phyloP scores from a whole-genome alignment of 1,284 basidiomycete genomes.

The Moesziomyces globuligerus region DNA sequence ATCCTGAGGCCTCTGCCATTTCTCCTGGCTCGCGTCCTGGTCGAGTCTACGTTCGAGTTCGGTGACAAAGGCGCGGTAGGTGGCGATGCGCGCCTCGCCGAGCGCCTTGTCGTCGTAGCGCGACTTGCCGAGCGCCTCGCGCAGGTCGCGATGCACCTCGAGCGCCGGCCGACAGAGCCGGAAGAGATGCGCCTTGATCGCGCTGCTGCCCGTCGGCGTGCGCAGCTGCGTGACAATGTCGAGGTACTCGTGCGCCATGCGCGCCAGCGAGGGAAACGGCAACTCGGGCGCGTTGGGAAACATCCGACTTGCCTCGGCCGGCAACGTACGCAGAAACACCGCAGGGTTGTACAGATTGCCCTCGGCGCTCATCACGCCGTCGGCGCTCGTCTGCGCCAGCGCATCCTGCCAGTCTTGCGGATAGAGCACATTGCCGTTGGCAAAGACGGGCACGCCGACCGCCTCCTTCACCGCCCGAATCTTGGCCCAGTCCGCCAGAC shows the following conservation, averaged over 20 bases:
- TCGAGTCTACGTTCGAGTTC: conserved; percentile 78
- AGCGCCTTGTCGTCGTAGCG: conserved; percentile 43
- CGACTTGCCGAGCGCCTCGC: conserved; percentile 75
- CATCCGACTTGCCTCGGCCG: conserved; percentile 15
- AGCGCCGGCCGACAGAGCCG: conserved; percentile 86
- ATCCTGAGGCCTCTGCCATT: conserved; percentile 17
- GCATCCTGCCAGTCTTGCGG: conserved; percentile 82
- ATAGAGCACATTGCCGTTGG: conserved; percentile 95
- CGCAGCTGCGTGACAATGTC: conserved; percentile 78
- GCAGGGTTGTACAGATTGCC: conserved; percentile 94
- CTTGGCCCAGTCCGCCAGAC: conserved; percentile 83
- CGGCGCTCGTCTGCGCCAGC: conserved; percentile 81
- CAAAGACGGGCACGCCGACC: conserved; percentile 90
- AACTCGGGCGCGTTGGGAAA: conserved; percentile 37
- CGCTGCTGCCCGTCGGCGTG: conserved; percentile 79
- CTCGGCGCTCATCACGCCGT: conserved; percentile 95
- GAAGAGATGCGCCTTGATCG: conserved; percentile 92
- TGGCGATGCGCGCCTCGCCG: conserved; percentile 71
- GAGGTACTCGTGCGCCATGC: conserved; percentile 86
- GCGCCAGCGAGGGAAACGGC: conserved; percentile 74
- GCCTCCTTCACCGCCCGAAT: conserved; percentile 86
- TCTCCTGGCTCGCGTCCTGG: conserved; percentile 68
- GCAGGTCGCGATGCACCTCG: conserved; percentile 76
- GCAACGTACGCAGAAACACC: conserved; percentile 72
- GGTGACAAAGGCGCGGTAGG: conserved; percentile 74